phyloP scores from a whole-genome alignment of 2,329 filamentous ascomycete genomes.

The Mycosphaerella sp. region DNA sequence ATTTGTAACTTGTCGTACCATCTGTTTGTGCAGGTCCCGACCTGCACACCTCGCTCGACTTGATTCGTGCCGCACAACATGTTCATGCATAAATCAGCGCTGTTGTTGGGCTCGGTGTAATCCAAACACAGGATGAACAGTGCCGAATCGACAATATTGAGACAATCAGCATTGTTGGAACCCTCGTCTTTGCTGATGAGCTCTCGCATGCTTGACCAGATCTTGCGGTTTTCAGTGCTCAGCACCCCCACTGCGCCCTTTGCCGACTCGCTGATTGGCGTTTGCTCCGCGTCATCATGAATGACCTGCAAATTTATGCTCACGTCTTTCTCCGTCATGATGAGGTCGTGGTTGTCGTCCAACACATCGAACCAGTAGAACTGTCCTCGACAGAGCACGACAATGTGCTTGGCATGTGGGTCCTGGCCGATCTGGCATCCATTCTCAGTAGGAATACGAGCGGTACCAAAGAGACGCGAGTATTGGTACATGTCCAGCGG shows the following conservation, averaged over 20 bases:
- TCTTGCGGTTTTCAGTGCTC: slow-evolving; percentile 92
- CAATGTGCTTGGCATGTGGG: slow-evolving; percentile 83
- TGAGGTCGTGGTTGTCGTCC: slow-evolving; percentile 87
- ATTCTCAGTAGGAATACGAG: slow-evolving; percentile 85
- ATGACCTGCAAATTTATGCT: slow-evolving; percentile 87
- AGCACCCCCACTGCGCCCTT: slow-evolving; percentile 89
- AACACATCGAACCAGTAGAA: slow-evolving; percentile 99
- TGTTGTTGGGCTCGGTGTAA: slow-evolving; percentile 76
- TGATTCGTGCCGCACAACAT: slow-evolving; percentile 96
- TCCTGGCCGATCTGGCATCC: slow-evolving; percentile 96
- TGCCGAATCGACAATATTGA: slow-evolving; percentile 92
- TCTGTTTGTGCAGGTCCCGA: slow-evolving; percentile 93
- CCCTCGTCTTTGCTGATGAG: slow-evolving; percentile 76
- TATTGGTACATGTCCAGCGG: slow-evolving; percentile 99
- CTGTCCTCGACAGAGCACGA: slow-evolving; percentile 89
- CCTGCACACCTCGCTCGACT: slow-evolving; percentile 87
- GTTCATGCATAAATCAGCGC: slow-evolving; percentile 86
- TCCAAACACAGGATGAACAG: slow-evolving; percentile 90
- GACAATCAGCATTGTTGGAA: slow-evolving; percentile 91
- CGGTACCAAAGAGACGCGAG: slow-evolving; percentile 88
- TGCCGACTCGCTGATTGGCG: slow-evolving; percentile 88
- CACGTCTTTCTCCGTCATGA: slow-evolving; percentile 95
- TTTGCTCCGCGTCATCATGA: slow-evolving; percentile 81
- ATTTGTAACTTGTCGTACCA: slow-evolving; percentile 99
- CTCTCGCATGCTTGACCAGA: slow-evolving; percentile 87